Conservation (phyloP, 2,329 filamentous ascomycete genomes). For the Fusarium concolor region DNA sequence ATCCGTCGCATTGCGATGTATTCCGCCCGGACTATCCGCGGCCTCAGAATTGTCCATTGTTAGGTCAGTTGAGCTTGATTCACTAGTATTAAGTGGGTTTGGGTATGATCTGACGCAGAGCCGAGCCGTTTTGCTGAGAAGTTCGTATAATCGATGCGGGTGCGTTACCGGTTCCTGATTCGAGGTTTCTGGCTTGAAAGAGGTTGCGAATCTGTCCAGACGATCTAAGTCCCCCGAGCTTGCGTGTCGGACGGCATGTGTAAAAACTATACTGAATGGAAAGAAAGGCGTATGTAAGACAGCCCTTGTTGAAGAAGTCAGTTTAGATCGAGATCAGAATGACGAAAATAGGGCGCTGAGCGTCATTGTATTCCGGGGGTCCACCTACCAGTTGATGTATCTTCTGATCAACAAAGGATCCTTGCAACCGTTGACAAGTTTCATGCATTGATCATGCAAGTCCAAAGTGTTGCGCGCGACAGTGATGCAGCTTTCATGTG, state of each 20-base stretch:
- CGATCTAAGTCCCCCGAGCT: slow-evolving; percentile 19
- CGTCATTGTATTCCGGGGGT: no score
- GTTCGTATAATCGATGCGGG: slow-evolving; percentile 50
- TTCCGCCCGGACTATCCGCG: neutral
- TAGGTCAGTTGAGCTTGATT: neutral
- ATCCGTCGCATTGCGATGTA: neutral
- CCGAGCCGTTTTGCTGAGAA: slow-evolving; percentile 50
- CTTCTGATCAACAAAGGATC: slow-evolving; percentile 47
- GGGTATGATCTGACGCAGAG: slow-evolving; percentile 39
- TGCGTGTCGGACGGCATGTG: slow-evolving; percentile 43
- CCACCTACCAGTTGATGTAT: slow-evolving; percentile 52
- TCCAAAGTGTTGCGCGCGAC: slow-evolving; percentile 51
- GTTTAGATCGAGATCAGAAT: neutral
- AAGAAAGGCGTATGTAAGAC: slow-evolving; percentile 53
- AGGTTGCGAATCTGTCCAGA: slow-evolving; percentile 49
- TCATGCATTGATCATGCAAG: slow-evolving; percentile 51
- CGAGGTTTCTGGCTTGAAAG: slow-evolving; percentile 39
- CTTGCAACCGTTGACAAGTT: slow-evolving; percentile 40
- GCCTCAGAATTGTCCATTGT: neutral
- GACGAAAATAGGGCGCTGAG: no score
- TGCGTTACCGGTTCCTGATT: slow-evolving; percentile 43
- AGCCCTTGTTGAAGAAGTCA: slow-evolving; percentile 44
- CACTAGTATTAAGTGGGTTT: fast-evolving
- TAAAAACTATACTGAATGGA: slow-evolving; percentile 54
- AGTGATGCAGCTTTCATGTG: slow-evolving; percentile 45